Evolutionary conservation across 495 filamentous ascomycete species (phyloP), one percentile per base, ranked within the genome.

Genomic region (Cercophora scortea): DNA sequence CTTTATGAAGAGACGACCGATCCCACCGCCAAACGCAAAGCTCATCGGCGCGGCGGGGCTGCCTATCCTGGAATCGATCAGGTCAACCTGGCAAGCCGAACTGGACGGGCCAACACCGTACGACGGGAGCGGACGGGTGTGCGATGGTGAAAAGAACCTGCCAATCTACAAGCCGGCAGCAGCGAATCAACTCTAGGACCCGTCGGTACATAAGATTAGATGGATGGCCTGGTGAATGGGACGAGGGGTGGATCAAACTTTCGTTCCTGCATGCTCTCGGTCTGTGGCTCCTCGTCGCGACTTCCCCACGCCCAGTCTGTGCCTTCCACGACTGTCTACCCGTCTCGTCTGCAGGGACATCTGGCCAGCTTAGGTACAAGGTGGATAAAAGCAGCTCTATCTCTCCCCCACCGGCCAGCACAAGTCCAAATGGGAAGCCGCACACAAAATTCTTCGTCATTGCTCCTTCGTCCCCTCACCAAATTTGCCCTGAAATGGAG

Each of bases 71-170:
- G 54, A 62, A 0, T 40, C 18, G 1, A 65, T 78, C 13, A 51
- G 55, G 16, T 25, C 51, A 7, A 43, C 56, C 0, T 78, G 71
- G 71, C 54, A 55, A 9, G 46, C 38, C 2, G 9, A 49, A 0
- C 48, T 54, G 18, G 54, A 55, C 1, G 46, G 51, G n/a, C 38
- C 58, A 32, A 72, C 71, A 1, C 75, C 76, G 4, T 79, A 79
- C 45, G 74, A 77, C 49, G 76, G 75, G 0, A 73, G 71, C 46
- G 73, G 76, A 8, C 63, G 45, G 9, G 61, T 77, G 8, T 68
- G 59, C 43, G 75, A 78, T 54, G 73, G 68, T 0, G 62, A 59
- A n/a, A 51, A 59, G 19, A 57, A 64, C 18, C 54, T 49, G 41
- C 66, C 66, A 12, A 52, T 62, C 0, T 67, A 67, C 42, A 58